Conservation (phyloP, 2,329 filamentous ascomycete species). For the Sclerotinia borealis region DNA sequence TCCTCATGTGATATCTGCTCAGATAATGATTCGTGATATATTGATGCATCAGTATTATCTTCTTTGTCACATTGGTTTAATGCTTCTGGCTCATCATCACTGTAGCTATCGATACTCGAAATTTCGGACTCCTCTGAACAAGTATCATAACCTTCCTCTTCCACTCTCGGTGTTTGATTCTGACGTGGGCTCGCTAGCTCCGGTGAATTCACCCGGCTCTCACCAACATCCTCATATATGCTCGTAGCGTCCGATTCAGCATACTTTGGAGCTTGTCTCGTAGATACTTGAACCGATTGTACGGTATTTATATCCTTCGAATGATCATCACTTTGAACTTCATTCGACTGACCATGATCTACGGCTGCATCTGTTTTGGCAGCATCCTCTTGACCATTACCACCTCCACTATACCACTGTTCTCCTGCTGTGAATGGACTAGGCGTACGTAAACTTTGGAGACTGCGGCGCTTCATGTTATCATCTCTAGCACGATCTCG, state of each 20-base stretch:
- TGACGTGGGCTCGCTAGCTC: not conserved
- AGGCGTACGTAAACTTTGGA: constrained; percentile 55
- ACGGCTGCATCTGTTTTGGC: constrained; percentile 27
- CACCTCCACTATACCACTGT: constrained; percentile 30
- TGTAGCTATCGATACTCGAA: constrained; percentile 32
- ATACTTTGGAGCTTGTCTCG: constrained; percentile 17
- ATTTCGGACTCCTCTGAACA: constrained; percentile 21
- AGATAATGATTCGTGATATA: constrained; percentile 56
- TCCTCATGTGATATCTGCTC: constrained; percentile 77
- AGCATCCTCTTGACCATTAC: constrained; percentile 21
- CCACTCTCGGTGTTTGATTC: constrained; percentile 18
- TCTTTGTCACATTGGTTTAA: constrained; percentile 42
- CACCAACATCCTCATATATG: constrained; percentile 29
- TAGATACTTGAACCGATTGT: not conserved
- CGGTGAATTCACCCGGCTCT: constrained; percentile 11
- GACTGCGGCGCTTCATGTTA: constrained; percentile 53
- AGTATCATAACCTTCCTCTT: constrained; percentile 1
- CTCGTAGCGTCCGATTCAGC: constrained; percentile 25
- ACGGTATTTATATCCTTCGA: not conserved
- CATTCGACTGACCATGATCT: constrained; percentile 23
- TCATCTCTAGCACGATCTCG: constrained; percentile 60
- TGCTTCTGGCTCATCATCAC: constrained; percentile 31
- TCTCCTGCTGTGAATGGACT: constrained; percentile 38
- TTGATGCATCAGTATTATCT: constrained; percentile 54
- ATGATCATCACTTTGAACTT: constrained; percentile 2